Conservation (phyloP, 2,329 filamentous ascomycete species). For the Thielaviopsis punctulata region DNA sequence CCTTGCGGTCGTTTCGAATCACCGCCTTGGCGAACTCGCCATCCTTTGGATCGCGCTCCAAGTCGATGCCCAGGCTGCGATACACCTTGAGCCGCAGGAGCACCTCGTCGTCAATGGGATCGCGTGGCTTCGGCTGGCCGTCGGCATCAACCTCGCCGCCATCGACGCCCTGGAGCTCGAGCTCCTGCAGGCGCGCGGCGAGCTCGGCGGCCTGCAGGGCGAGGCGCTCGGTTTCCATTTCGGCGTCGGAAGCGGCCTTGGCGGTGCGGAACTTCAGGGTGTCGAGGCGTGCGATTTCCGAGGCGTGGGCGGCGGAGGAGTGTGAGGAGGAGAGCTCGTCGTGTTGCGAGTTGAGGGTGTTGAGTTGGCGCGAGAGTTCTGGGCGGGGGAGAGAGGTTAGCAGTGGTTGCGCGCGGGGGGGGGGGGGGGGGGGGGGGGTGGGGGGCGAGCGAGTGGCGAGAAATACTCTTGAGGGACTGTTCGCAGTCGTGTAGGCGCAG, state of each 20-base stretch:
- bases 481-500: slow-evolving; percentile 58
- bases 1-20: slow-evolving; percentile 68
- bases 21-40: slow-evolving; percentile 77
- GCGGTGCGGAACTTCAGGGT: slow-evolving; percentile 87
- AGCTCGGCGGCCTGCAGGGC: slow-evolving; percentile 62
- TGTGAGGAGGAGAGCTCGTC: slow-evolving; percentile 58
- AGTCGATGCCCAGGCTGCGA: slow-evolving; percentile 75
- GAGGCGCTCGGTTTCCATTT: slow-evolving; percentile 89
- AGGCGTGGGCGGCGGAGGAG: slow-evolving; percentile 64
- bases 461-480: slow-evolving; percentile 41
- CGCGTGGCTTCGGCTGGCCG: slow-evolving; percentile 15
- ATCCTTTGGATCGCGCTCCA: slow-evolving; percentile 54
- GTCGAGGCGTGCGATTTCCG: slow-evolving; percentile 71
- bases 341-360: slow-evolving; percentile 59
- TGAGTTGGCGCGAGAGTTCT: slow-evolving; percentile 57
- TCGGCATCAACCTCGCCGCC: slow-evolving; percentile 29
- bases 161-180: slow-evolving; percentile 78
- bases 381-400: background rate
- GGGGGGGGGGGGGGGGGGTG: slow-evolving; percentile 10
- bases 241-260: slow-evolving; percentile 76
- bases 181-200: slow-evolving; percentile 55
- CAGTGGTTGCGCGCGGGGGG: too few species aligned
- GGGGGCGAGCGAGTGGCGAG: background rate
- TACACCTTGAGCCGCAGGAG: slow-evolving; percentile 76
- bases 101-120: slow-evolving; percentile 44